A percentile compares a stretch with the other conserved stretches of the same genome.
These are phyloP conservation scores for Conringia planisiliqua DNA, from an alignment of 345 rosid genomes.

Conservation along the genomic window DNA sequence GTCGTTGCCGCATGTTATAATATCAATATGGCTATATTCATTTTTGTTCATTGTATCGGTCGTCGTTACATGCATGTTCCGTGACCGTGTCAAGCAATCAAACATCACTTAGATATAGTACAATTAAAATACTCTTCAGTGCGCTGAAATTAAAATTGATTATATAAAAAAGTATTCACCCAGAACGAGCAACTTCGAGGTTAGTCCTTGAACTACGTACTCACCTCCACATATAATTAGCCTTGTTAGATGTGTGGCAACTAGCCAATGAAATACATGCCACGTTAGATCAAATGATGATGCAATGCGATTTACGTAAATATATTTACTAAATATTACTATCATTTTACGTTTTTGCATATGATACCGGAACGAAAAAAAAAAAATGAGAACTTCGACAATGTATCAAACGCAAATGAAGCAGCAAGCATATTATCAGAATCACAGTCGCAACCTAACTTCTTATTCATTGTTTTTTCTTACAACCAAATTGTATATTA, in stretches of 20 bases:
- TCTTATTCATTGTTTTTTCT: neutral
- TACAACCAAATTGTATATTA: neutral
- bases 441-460: neutral
- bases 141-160: neutral
- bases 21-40: neutral
- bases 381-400: constrained; percentile 17
- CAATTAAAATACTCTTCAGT: neutral
- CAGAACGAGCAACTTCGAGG: neutral
- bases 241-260: neutral
- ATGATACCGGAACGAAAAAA: too few relatives aligned
- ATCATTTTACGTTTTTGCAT: too few relatives aligned
- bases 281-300: neutral
- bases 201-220: neutral
- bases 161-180: neutral
- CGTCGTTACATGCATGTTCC: constrained; percentile 10
- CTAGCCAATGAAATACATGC: neutral
- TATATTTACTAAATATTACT: neutral
- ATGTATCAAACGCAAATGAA: neutral
- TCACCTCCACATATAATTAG: neutral
- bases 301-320: neutral
- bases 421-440: constrained; percentile 1
- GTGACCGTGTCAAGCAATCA: neutral
- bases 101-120: neutral
- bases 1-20: constrained; percentile 19
- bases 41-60: constrained; percentile 16